Evolutionary conservation across 1,284 basidiomycete species (phyloP), one percentile per base, ranked within the genome.

Genomic region (Bjerkandera adusta): DNA sequence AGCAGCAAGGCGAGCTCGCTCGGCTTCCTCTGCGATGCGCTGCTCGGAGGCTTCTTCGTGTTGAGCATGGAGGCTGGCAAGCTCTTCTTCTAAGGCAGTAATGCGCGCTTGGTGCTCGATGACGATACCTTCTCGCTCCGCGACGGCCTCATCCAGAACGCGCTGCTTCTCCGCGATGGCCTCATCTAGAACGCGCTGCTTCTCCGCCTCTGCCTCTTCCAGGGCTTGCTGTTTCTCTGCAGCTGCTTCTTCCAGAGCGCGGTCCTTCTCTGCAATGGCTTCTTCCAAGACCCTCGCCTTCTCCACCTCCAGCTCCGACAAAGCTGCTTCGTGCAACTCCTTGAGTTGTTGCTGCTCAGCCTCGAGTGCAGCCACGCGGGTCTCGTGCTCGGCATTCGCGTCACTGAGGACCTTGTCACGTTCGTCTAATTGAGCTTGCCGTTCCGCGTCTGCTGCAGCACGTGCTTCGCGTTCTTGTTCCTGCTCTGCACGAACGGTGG

Each of bases 401-500:
- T 46, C 36, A 10, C 11, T 22, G 12, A 38, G 36, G 4, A 16
- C 36, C 8, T 13, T 26, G 15, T 39, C 44, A 6, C 21, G 16
- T 26, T 38, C 44, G 16, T 47, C 38, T 12, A 16, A 15, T 2
- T 13, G 38, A 8, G 40, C 40, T 22, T 33, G 13, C 2, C 34
- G 40, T 13, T 43, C 47, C 16, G 35, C 41, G 29, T 43, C 39
- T 25, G 37, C 36, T 27, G 33, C 34, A 12, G 20, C 40, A 3
- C 27, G 35, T 8, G 41, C 41, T 24, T 43, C 40, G 7, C 25
- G 27, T 20, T 48, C 40, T 30, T 37, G 34, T 20, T 43, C 47
- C 8, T 24, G 34, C 22, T 48, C 47, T 10, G 47, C 40, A 10
- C 36, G 40, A n/a, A 43, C 35, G 11, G 7, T 22, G 5, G 18